A percentile compares a stretch with the other conserved stretches of the same genome.
Conservation (phyloP, 257 asterid genomes). For the Solanum sejunctum region DNA sequence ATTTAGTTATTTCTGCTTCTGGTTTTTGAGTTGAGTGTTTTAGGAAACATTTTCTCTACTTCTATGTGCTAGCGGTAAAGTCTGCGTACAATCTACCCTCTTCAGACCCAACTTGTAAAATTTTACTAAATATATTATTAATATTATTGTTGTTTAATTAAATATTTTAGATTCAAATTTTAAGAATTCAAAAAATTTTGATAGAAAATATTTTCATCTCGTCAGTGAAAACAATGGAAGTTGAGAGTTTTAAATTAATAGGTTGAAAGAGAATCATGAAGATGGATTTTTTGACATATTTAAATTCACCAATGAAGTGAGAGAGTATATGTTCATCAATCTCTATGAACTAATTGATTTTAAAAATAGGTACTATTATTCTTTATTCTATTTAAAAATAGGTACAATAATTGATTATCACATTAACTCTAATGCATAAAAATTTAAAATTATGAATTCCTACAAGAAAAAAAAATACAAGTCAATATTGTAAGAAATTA, state of each 20-base stretch:
- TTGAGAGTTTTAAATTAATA: neutral
- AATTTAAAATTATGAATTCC: neutral
- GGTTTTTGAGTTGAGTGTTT: too few species aligned
- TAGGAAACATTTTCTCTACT: too few species aligned
- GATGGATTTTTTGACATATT: neutral
- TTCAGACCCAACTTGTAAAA: too few species aligned
- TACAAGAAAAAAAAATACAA: too few species aligned
- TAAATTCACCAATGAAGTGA: neutral
- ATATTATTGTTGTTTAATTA: too few species aligned
- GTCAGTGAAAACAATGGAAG: neutral
- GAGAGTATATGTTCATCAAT: neutral
- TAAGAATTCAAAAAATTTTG: neutral
- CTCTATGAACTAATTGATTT: neutral
- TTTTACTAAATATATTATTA: too few species aligned
- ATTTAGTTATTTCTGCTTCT: too few species aligned
- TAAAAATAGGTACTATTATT: neutral
- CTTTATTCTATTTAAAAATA: neutral
- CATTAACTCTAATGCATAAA: neutral
- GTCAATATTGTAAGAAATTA: too few species aligned
- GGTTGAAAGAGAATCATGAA: neutral
- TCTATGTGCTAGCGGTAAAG: too few species aligned
- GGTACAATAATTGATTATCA: neutral
- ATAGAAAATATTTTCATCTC: accelerated
- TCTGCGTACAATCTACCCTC: too few species aligned
- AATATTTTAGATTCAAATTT: neutral